A percentile compares a stretch with the other conserved stretches of the same genome.
phyloP scores from a whole-genome alignment of 192 early-diverging fungal genomes.

The Coemansia sp. region DNA sequence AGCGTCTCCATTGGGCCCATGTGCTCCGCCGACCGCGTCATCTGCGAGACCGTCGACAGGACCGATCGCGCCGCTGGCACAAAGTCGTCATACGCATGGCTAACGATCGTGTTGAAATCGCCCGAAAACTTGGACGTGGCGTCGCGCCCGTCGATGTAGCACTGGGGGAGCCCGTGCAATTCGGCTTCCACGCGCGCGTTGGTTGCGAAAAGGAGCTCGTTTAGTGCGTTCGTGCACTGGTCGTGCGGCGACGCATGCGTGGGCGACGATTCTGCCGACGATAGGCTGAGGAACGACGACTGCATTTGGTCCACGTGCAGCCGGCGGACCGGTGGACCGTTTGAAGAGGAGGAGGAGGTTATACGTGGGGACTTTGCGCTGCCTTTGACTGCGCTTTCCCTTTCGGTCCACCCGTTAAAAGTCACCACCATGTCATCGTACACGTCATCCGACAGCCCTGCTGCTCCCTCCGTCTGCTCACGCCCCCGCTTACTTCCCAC shows the following conservation, averaged over 20 bases:
- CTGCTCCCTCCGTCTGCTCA: neutral
- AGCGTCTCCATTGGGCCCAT: constrained; percentile 25
- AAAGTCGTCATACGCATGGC: constrained; percentile 33
- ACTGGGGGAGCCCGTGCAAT: constrained; percentile 20
- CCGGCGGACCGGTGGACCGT: neutral
- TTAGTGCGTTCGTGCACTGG: constrained; percentile 30
- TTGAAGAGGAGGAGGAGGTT: neutral
- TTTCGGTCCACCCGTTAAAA: constrained; percentile 5
- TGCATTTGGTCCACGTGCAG: neutral
- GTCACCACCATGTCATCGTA: neutral
- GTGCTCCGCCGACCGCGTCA: neutral
- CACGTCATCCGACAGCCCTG: neutral
- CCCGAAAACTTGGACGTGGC: constrained; percentile 6
- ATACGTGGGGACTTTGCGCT: neutral
- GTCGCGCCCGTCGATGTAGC: constrained; percentile 22
- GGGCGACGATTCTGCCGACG: neutral
- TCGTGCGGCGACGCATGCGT: neutral
- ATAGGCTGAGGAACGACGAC: neutral
- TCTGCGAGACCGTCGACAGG: constrained; percentile 6
- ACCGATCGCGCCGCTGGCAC: constrained; percentile 20
- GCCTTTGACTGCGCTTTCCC: neutral
- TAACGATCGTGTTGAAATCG: constrained; percentile 30
- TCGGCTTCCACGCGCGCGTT: constrained; percentile 37
- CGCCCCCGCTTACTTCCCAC: neutral
- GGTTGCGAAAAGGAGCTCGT: constrained; percentile 46